These are phyloP conservation scores for Rubia yunnanensis DNA, from an alignment of 257 asterid genomes.

Conservation along the genomic window DNA sequence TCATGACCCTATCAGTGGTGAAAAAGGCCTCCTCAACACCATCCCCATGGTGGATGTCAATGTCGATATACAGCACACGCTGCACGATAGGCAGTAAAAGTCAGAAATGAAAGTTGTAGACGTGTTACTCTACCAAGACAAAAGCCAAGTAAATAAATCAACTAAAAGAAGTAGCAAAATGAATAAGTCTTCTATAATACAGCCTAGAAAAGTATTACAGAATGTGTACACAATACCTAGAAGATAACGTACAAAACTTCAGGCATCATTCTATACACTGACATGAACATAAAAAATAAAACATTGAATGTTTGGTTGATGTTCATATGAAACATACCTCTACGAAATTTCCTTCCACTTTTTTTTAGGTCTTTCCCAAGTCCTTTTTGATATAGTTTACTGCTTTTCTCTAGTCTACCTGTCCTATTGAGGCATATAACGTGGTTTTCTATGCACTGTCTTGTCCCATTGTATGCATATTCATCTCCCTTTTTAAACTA, in stretches of 20 bases:
- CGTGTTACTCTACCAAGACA: background rate
- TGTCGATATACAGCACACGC: slow-evolving; percentile 57
- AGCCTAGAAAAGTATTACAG: background rate
- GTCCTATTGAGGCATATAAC: too few relatives aligned
- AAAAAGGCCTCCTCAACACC: slow-evolving; percentile 69
- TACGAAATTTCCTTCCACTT: background rate
- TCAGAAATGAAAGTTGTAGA: slow-evolving; percentile 20
- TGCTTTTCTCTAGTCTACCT: too few relatives aligned
- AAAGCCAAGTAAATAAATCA: background rate
- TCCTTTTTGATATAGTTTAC: too few relatives aligned
- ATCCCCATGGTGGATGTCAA: slow-evolving; percentile 64
- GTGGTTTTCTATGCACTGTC: background rate
- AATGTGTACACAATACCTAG: background rate
- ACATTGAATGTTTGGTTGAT: background rate
- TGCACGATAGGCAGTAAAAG: slow-evolving; percentile 19
- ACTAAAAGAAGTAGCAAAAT: background rate
- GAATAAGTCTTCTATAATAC: background rate
- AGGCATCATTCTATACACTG: background rate
- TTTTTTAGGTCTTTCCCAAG: too few relatives aligned
- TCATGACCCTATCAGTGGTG: slow-evolving; percentile 62
- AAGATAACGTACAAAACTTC: background rate
- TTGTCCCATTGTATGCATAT: too few relatives aligned
- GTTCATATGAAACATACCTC: too few relatives aligned
- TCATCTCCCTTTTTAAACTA: too few relatives aligned
- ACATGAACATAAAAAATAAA: background rate